Evolutionary conservation across 352 stramenopile species (phyloP).

Genomic region (Pythium brachiatum): DNA sequence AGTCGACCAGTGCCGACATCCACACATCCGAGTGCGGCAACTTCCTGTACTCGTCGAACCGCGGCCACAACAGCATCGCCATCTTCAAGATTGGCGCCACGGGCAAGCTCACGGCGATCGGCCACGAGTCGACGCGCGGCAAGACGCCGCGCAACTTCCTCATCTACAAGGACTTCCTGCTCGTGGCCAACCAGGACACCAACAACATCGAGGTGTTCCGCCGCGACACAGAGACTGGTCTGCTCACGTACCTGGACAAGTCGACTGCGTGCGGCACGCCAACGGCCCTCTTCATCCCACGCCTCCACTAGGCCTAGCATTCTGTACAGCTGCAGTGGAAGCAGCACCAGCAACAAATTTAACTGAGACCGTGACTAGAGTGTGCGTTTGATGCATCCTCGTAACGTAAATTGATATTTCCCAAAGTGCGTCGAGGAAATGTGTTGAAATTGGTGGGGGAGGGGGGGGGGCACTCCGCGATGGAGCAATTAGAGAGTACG

Average conservation of each 20-base stretch:
- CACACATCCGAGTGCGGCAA: slow-evolving; percentile 47
- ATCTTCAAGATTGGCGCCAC: slow-evolving; percentile 45
- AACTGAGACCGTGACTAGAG: not conserved
- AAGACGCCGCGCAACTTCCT: slow-evolving; percentile 43
- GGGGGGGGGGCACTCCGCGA: too few relatives aligned
- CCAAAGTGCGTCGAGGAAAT: too few relatives aligned
- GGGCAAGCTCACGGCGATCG: slow-evolving; percentile 35
- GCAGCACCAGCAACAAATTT: not conserved
- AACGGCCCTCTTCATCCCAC: slow-evolving; percentile 35
- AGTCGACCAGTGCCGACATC: slow-evolving; percentile 42
- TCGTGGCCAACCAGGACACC: slow-evolving; percentile 65
- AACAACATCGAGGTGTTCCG: slow-evolving; percentile 58
- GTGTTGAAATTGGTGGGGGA: too few relatives aligned
- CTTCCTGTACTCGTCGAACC: slow-evolving; percentile 70
- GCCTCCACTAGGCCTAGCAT: slow-evolving; percentile 4
- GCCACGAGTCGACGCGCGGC: slow-evolving; percentile 42
- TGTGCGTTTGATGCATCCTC: too few relatives aligned
- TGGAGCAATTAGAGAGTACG: too few relatives aligned
- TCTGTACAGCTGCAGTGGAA: not conserved
- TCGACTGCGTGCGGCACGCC: slow-evolving; percentile 39
- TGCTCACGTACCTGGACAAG: slow-evolving; percentile 42
- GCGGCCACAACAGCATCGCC: slow-evolving; percentile 58
- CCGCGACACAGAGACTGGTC: slow-evolving; percentile 38
- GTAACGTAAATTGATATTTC: too few relatives aligned
- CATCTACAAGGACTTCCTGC: slow-evolving; percentile 45